Evolutionary conservation across 1,284 basidiomycete species (phyloP), one percentile per base, ranked within the genome.

Genomic region (Moesziomyces sp.): DNA sequence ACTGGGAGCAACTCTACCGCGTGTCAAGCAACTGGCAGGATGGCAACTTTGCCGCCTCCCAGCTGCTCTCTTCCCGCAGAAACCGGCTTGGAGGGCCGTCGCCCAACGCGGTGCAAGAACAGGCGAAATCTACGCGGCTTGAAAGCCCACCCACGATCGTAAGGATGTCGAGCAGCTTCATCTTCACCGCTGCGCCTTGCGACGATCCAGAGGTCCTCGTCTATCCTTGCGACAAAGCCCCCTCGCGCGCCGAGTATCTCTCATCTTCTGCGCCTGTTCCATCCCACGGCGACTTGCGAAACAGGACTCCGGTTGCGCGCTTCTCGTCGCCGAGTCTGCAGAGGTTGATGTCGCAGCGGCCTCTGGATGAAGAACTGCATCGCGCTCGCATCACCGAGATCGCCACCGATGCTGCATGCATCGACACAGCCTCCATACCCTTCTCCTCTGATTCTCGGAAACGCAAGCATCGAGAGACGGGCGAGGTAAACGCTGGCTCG

Each of bases 11-110:
- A 18, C 51, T 76, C 57, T 76, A 58, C 34, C 56, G 58, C 5
- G 74, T 76, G 6, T 68, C 70, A 7, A 51, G 35, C 45, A 76
- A 76, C 40, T 76, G 74, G 74, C 65, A 63, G 16, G 42, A n/a
- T 24, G 74, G 74, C 46, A 54, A 58, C 40, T 76, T 74, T 48
- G 55, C 52, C 47, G 52, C 67, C 26, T 67, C 66, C 1, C 62
- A 70, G 51, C 58, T 76, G 21, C 30, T 18, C 28, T 9, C 1
- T 10, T 13, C 7, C 28, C 13, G 13, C 14, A 35, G 18, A n/a
- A 5, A 7, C 3, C 1, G 16, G 4, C 30, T 30, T 30, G 30
- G 30, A 30, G 30, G 11, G 30, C 30, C 30, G 11, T 7, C 24
- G 30, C 30, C 30, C 30, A 30, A 11, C 6, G 9, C 11, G 30